phyloP scores from a whole-genome alignment of 352 stramenopile species.

The Phytophthora vignae region DNA sequence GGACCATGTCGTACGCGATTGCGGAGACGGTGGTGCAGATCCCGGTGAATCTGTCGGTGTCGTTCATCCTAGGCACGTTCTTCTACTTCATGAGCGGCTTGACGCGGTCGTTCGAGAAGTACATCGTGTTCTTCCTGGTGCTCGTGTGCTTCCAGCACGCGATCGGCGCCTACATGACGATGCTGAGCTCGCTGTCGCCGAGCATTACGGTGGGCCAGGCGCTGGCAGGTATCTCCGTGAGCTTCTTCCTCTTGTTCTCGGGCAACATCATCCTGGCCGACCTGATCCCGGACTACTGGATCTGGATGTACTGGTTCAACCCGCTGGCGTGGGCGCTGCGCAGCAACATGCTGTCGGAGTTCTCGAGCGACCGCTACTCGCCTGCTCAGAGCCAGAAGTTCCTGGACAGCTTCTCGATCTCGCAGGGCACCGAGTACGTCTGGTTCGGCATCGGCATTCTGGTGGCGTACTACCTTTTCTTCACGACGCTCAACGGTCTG shows the following conservation, averaged over 20 bases:
- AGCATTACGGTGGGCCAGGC: conserved; percentile 65
- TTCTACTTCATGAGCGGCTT: conserved; percentile 94
- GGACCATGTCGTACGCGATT: conserved; percentile 83
- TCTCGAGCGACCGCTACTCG: conserved; percentile 53
- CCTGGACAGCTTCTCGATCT: conserved; percentile 55
- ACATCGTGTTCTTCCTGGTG: conserved; percentile 82
- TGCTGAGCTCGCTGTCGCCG: conserved; percentile 56
- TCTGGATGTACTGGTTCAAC: conserved; percentile 84
- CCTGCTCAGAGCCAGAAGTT: conserved; percentile 13
- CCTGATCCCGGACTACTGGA: conserved; percentile 76
- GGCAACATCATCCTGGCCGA: conserved; percentile 77
- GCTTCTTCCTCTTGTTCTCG: conserved; percentile 76
- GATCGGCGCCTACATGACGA: no score
- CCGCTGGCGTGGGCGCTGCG: conserved; percentile 67
- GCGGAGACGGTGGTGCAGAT: conserved; percentile 69
- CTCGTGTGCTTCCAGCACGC: conserved; percentile 82
- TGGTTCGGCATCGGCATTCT: background rate
- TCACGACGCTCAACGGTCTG: background rate
- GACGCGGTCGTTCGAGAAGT: conserved; percentile 64
- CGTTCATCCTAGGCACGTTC: conserved; percentile 65
- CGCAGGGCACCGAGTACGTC: conserved; percentile 44
- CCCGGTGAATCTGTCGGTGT: conserved; percentile 74
- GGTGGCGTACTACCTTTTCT: background rate
- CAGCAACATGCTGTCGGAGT: conserved; percentile 70
- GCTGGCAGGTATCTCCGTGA: conserved; percentile 55